Evolutionary conservation across 2,329 filamentous ascomycete species (phyloP).

Genomic region (Apiospora koreana): DNA sequence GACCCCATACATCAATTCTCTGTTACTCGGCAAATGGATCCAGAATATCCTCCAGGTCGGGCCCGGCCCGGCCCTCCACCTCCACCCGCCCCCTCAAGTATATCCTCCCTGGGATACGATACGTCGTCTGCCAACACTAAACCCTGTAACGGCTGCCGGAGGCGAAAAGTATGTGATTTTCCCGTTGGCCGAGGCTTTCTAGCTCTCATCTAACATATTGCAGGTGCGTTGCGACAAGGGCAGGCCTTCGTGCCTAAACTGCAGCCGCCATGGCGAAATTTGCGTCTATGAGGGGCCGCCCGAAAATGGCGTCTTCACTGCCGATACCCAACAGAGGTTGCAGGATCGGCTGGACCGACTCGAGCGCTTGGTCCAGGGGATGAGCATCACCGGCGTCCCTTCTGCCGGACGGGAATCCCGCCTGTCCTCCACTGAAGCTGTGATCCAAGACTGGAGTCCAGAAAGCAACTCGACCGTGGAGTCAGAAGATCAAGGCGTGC

Average conservation of each 20-base stretch:
- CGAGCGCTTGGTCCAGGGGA: slow-evolving; percentile 9
- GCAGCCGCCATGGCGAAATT: slow-evolving; percentile 9
- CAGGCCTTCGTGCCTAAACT: slow-evolving; percentile 10
- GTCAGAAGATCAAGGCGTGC: slow-evolving; percentile 10
- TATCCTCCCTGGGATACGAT: background rate
- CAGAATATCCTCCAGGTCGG: background rate
- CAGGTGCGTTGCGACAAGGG: slow-evolving; percentile 13
- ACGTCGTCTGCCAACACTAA: slow-evolving; percentile 6
- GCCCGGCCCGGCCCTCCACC: background rate
- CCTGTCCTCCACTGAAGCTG: slow-evolving; percentile 4
- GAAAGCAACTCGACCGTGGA: background rate
- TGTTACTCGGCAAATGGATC: slow-evolving; percentile 1
- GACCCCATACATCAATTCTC: background rate
- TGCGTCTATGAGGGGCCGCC: slow-evolving; percentile 11
- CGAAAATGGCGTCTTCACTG: background rate
- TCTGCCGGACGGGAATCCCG: background rate
- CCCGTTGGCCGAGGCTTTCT: background rate
- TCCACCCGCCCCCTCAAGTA: background rate
- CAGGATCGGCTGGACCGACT: slow-evolving; percentile 12
- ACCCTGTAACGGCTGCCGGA: slow-evolving; percentile 9
- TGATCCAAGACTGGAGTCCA: slow-evolving; percentile 7
- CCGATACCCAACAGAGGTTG: slow-evolving; percentile 10
- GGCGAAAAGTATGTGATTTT: slow-evolving; percentile 5
- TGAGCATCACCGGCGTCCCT: background rate
- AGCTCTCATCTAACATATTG: background rate